Base-by-base conservation (phyloP, 331 rosid species). In the Saraca asoca region DNA sequence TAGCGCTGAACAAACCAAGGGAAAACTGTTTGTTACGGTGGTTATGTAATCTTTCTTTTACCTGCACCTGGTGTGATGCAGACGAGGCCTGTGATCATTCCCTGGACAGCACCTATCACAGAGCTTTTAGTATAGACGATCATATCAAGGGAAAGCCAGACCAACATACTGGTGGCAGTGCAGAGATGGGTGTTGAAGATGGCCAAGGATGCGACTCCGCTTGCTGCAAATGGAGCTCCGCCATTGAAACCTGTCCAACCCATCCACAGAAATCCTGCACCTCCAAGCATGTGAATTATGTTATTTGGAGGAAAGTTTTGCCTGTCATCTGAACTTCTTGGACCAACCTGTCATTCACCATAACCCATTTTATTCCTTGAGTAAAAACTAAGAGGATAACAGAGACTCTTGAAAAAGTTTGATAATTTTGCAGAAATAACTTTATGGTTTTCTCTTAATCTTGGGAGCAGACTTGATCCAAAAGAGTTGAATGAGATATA, bases 1-100 rank as follows among this genome's bases (percentile, higher is more conserved):
- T n/a, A n/a, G n/a, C n/a, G n/a, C n/a, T n/a, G n/a, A n/a, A n/a
- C n/a, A n/a, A 37, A 37, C 1, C 41, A 9, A 2, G 5, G 11
- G 46, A 12, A 42, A 42, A 52, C 37, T 64, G 29, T 35, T 64
- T 12, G 24, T 12, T 38, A 44, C 31, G 59, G 15, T 49, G 35
- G n/a, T 37, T 20, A 39, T 37, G 41, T 37, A 9, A 37, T 5
- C n/a, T n/a, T n/a, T 24, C 31, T 24, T 31, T 46, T 68, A 89
- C 91, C 93, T 80, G 91, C 96, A 9, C 80, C 96, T 8, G 96
- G 96, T 7, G 96, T 89, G 75, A 89, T 86, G 73, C 96, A 89
- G 14, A 86, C 91, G 7, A 89, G 95, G 53, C 96, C 91, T 5
- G 89, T 85, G 43, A 87, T 87, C 89, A 87, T 89, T 68, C 96